phyloP scores from a whole-genome alignment of 208 protist genomes.

The Phytomonas sp. region DNA sequence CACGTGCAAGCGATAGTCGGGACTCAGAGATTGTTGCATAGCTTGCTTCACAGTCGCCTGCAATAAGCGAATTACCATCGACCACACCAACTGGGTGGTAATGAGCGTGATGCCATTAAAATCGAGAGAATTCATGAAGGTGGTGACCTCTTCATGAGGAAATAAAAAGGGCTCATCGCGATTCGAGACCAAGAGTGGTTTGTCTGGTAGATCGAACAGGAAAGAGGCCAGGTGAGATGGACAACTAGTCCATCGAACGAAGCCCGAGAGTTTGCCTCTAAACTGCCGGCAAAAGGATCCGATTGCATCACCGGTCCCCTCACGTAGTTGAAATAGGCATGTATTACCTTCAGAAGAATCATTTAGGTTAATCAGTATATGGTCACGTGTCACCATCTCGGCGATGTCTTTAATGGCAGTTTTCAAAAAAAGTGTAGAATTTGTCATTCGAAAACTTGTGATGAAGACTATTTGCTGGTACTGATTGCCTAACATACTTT shows the following conservation, averaged over 20 bases:
- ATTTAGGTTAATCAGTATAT: conserved; percentile 21
- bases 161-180: conserved; percentile 4
- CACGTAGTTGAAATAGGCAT: conserved; percentile 26
- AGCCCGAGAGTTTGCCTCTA: conserved; percentile 12
- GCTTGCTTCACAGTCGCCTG: neutral
- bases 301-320: conserved; percentile 18
- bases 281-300: conserved; percentile 16
- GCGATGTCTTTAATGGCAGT: conserved; percentile 8
- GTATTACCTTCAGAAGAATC: conserved; percentile 12
- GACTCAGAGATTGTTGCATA: neutral
- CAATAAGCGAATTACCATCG: conserved; percentile 7
- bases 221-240: neutral
- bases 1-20: neutral
- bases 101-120: conserved; percentile 19
- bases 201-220: neutral
- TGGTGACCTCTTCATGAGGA: conserved; percentile 13
- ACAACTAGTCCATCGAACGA: conserved; percentile 14
- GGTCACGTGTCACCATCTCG: conserved; percentile 25
- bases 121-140: conserved; percentile 19
- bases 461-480: neutral
- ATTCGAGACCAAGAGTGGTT: neutral
- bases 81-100: conserved; percentile 21
- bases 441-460: neutral
- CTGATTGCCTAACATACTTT: neutral
- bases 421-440: neutral